These are phyloP conservation scores for Boletus subcaerulescens DNA, from an alignment of 768 basidiomycete genomes.

Conservation along the genomic window DNA sequence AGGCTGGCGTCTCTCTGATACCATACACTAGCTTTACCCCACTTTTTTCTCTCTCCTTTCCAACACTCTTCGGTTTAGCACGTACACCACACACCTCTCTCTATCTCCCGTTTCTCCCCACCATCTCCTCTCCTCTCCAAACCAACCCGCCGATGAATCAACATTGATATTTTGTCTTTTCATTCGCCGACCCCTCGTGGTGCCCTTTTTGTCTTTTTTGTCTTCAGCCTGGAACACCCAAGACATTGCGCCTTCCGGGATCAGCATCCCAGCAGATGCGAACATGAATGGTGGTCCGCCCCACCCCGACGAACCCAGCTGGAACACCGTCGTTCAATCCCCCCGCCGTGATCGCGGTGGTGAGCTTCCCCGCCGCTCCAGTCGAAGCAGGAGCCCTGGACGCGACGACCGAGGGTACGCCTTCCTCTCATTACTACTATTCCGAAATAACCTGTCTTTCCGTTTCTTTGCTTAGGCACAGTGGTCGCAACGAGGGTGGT, in stretches of 20 bases:
- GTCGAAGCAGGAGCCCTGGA: constrained; percentile 80
- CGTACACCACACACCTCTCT: constrained; percentile 12
- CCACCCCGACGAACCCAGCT: constrained; percentile 53
- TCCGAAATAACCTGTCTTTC: neutral
- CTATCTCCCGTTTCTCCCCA: constrained; percentile 11
- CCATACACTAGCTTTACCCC: constrained; percentile 6
- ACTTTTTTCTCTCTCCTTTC: constrained; percentile 12
- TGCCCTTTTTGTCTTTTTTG: constrained; percentile 9
- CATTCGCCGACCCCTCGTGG: constrained; percentile 22
- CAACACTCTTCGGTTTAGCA: constrained; percentile 11
- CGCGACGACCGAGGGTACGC: constrained; percentile 55
- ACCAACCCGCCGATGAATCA: constrained; percentile 34
- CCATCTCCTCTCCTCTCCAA: constrained; percentile 10
- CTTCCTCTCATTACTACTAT: neutral
- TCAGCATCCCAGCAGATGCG: constrained; percentile 65
- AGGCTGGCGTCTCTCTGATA: constrained; percentile 31
- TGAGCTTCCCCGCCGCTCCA: constrained; percentile 61
- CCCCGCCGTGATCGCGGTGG: constrained; percentile 38
- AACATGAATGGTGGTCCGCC: constrained; percentile 44
- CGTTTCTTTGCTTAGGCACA: neutral
- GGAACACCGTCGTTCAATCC: constrained; percentile 48
- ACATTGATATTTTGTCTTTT: constrained; percentile 42
- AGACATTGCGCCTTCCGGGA: constrained; percentile 74
- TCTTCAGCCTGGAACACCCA: constrained; percentile 78
- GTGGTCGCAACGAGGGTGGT: constrained; percentile 30